Evolutionary conservation across 2,329 filamentous ascomycete species (phyloP).

Genomic region (Alternaria gaisen): DNA sequence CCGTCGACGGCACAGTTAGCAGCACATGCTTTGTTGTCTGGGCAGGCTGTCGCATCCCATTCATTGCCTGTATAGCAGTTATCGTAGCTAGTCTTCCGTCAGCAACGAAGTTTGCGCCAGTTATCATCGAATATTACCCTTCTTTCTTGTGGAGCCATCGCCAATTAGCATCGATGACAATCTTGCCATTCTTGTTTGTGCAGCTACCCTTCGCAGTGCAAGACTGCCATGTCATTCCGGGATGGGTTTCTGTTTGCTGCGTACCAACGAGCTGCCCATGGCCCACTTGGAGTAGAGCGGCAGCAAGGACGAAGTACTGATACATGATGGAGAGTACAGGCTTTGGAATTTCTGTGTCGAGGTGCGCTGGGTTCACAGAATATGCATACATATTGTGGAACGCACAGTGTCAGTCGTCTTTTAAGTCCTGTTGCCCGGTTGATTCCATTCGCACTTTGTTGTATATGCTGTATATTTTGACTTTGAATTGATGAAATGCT

Average conservation of each 20-base stretch:
- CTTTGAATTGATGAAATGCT: neutral
- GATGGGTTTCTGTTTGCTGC: constrained; percentile 51
- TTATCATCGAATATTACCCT: constrained; percentile 20
- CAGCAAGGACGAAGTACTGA: constrained; percentile 52
- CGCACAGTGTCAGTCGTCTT: neutral
- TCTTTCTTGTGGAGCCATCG: constrained; percentile 57
- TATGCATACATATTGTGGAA: neutral
- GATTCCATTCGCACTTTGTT: neutral
- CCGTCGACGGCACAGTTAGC: constrained; percentile 52
- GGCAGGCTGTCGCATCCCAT: constrained; percentile 51
- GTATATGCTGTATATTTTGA: neutral
- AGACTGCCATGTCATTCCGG: constrained; percentile 48
- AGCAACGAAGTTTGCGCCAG: neutral
- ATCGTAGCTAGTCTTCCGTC: constrained; percentile 40
- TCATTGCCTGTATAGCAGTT: constrained; percentile 54
- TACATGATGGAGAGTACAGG: constrained; percentile 32
- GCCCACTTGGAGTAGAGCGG: constrained; percentile 55
- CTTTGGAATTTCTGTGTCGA: constrained; percentile 2
- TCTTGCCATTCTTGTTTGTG: constrained; percentile 42
- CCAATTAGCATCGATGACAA: constrained; percentile 58
- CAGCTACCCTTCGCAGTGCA: constrained; percentile 52
- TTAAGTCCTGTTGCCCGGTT: neutral
- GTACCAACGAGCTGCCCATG: constrained; percentile 57
- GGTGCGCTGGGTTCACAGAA: constrained; percentile 6
- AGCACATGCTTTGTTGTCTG: constrained; percentile 45